These are phyloP conservation scores for Cytospora piceicola DNA, from an alignment of 2,329 filamentous ascomycete species.

Conservation along the genomic window DNA sequence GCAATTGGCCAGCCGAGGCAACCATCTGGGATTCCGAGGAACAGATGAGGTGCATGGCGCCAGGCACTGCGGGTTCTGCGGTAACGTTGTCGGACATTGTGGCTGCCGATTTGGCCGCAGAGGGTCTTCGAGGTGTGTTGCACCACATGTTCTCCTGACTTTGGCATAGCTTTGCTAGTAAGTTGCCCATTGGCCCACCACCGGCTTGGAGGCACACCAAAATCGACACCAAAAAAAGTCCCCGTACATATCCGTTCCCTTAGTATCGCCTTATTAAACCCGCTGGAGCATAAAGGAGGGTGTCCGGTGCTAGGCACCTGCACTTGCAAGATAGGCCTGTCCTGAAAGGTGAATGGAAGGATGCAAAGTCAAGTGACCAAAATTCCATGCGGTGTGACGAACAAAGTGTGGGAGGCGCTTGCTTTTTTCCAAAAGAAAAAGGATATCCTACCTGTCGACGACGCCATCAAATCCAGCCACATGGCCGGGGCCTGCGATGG, in stretches of 20 bases:
- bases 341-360: constrained; percentile 45
- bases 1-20: constrained; percentile 45
- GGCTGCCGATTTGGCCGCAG: constrained; percentile 43
- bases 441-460: constrained; percentile 81
- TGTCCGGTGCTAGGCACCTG: constrained; percentile 35
- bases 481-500: constrained; percentile 73
- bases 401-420: constrained; percentile 23
- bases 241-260: constrained; percentile 1
- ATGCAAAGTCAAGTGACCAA: constrained; percentile 50
- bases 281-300: constrained; percentile 15
- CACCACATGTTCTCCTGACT: constrained; percentile 37
- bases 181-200: constrained; percentile 20
- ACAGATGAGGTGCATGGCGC: constrained; percentile 27
- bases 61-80: constrained; percentile 26
- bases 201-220: constrained; percentile 15
- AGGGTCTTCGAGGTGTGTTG: constrained; percentile 38
- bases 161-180: constrained; percentile 32
- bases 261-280: constrained; percentile 6
- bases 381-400: constrained; percentile 49
- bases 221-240: constrained; percentile 14
- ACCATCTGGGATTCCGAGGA: constrained; percentile 22
- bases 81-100: constrained; percentile 31
- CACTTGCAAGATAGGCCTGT: constrained; percentile 39
- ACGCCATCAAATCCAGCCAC: constrained; percentile 75
- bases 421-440: constrained; percentile 26